Evolutionary conservation across 768 basidiomycete genomes (phyloP).

Genomic region (Mycena maculata): DNA sequence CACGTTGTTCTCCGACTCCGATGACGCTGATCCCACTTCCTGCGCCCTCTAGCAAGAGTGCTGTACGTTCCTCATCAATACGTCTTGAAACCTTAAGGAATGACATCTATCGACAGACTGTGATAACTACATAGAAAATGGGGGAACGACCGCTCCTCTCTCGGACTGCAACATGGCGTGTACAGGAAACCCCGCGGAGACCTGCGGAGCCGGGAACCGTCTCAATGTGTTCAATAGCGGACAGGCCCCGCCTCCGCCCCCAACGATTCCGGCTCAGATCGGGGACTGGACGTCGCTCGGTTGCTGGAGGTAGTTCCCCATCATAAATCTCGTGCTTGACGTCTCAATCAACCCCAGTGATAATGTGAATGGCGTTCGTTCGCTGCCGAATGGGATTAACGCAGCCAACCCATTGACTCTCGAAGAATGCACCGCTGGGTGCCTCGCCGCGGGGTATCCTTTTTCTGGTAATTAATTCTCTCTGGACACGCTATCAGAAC

Average conservation of each 20-base stretch:
- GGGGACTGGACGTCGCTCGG: slow-evolving; percentile 79
- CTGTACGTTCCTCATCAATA: slow-evolving; percentile 53
- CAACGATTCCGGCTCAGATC: slow-evolving; percentile 63
- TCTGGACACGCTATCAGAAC: slow-evolving; percentile 25
- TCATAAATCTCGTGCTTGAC: not conserved
- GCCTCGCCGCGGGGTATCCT: slow-evolving; percentile 64
- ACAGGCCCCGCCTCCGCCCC: slow-evolving; percentile 63
- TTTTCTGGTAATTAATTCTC: slow-evolving; percentile 50
- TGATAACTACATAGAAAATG: slow-evolving; percentile 64
- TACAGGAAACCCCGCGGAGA: slow-evolving; percentile 54
- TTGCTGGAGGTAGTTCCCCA: slow-evolving; percentile 64
- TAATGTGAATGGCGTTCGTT: slow-evolving; percentile 56
- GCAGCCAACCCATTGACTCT: slow-evolving; percentile 66
- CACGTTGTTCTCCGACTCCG: slow-evolving; percentile 7
- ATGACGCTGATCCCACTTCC: slow-evolving; percentile 24
- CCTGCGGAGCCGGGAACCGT: slow-evolving; percentile 58
- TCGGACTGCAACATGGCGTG: slow-evolving; percentile 61
- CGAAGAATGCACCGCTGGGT: slow-evolving; percentile 69
- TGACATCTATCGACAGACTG: slow-evolving; percentile 59
- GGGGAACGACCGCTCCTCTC: slow-evolving; percentile 55
- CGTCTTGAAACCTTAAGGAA: slow-evolving; percentile 2
- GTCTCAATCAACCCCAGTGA: slow-evolving; percentile 50
- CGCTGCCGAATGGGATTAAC: slow-evolving; percentile 50
- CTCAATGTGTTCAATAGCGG: slow-evolving; percentile 70
- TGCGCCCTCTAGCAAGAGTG: slow-evolving; percentile 55